A percentile compares a stretch with the other conserved stretches of the same genome.
Conservation (phyloP, 495 filamentous ascomycete genomes). For the Cenococcum geophilum region DNA sequence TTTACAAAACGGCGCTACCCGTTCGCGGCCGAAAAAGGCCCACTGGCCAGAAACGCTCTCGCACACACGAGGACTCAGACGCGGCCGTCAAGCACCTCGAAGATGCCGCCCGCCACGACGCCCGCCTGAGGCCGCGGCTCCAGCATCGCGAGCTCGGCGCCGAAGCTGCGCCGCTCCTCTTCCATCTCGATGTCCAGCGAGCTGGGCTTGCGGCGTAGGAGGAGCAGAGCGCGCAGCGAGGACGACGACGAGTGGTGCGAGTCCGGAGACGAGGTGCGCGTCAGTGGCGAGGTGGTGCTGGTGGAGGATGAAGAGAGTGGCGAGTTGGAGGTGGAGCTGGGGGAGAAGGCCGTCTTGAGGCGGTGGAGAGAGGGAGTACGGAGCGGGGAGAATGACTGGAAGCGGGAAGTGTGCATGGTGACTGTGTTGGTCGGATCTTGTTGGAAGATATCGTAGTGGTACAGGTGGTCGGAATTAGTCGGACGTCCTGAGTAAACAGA, state of each 20-base stretch:
- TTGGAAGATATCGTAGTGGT: not conserved
- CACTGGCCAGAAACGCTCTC: no score
- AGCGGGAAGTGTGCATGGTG: slow-evolving; percentile 26
- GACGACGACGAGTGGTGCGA: slow-evolving; percentile 23
- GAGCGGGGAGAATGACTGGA: slow-evolving; percentile 30
- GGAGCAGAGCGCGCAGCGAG: slow-evolving; percentile 24
- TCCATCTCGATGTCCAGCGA: slow-evolving; percentile 35
- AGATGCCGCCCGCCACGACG: slow-evolving; percentile 31
- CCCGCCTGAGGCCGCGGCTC: slow-evolving; percentile 34
- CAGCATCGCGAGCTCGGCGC: slow-evolving; percentile 34
- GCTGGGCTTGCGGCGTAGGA: slow-evolving; percentile 33
- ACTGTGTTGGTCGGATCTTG: not conserved
- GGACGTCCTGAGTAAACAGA: not conserved
- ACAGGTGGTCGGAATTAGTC: not conserved
- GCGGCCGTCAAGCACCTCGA: slow-evolving; percentile 38
- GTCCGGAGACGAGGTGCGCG: slow-evolving; percentile 26
- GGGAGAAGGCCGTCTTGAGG: slow-evolving; percentile 34
- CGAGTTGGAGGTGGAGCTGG: slow-evolving; percentile 20
- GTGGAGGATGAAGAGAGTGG: slow-evolving; percentile 13
- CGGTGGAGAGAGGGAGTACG: slow-evolving; percentile 36
- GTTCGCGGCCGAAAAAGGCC: no score
- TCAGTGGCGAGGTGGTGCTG: slow-evolving; percentile 25
- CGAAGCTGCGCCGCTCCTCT: slow-evolving; percentile 33
- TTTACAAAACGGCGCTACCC: no score
- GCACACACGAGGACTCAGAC: not conserved